Base-by-base conservation (phyloP, 768 basidiomycete species). In the Naganishia vaughanmartiniae region DNA sequence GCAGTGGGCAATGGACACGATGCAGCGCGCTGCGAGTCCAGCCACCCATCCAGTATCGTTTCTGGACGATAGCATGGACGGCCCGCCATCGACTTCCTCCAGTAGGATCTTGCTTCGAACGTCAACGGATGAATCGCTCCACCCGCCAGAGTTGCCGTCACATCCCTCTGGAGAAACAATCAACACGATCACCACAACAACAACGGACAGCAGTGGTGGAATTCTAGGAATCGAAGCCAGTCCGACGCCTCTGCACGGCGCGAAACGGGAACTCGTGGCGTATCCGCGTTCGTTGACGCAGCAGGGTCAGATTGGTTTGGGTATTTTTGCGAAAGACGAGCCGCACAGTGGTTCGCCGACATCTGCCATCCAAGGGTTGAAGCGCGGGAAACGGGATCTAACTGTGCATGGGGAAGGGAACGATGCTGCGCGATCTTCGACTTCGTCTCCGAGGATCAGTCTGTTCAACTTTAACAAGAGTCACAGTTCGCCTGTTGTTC, bases 371-470 rank as follows among this genome's bases (percentile, higher is more conserved):
- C 60, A 63, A 26, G 34, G 39, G 39, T 46, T 63, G 36, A 63
- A 63, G 39, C 60, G 60, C 12, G 60, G 60, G 39, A 63, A 63
- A 63, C 36, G 60, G n/a, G 60, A 63, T 30, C n/a, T 63, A 42
- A 11, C 39, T 19, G 42, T 63, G 2, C 60, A 63, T 21, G 60
- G 46, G 26, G 39, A 46, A 11, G 60, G n/a, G 24, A 42, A 42
- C 42, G 36, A 33, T 19, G 60, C 39, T 15, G 7, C 36, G 6
- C 36, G 42, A 14, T 46, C 60, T n/a, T 34, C 60, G 14, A 63
- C 60, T 26, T 26, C 60, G n/a, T 45, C 60, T 2, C 26, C 60
- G 26, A 45, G 39, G 5, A 45, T 30, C 12, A 36, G n/a, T 7
- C 5, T 11, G 4, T 46, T 63, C 24, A 63, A 45, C 4, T 63